Percentiles rank a stretch among this genome's conserved stretches.
phyloP scores from a whole-genome alignment of 192 early-diverging fungal genomes.

The Coemansia sp. region DNA sequence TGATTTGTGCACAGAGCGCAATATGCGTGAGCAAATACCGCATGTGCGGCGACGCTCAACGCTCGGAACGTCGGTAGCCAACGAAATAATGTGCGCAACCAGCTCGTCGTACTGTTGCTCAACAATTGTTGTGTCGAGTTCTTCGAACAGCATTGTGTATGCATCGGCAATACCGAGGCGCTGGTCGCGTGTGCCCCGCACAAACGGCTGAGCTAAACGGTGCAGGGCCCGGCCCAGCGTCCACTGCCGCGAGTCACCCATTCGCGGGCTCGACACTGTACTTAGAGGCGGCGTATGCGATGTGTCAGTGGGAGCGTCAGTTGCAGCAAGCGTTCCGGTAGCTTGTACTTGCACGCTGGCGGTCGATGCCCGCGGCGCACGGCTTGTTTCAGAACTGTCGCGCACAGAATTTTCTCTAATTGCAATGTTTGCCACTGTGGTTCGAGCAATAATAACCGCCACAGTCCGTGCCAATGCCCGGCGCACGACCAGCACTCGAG shows the following conservation, averaged over 20 bases:
- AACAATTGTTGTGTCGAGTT: constrained; percentile 68
- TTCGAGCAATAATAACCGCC: constrained; percentile 15
- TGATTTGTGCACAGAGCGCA: constrained; percentile 48
- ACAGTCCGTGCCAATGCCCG: constrained; percentile 24
- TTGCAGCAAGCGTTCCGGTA: neutral
- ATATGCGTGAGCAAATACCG: constrained; percentile 68
- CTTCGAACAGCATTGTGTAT: constrained; percentile 70
- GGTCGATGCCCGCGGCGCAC: neutral
- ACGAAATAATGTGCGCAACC: constrained; percentile 66
- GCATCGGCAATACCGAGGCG: constrained; percentile 77
- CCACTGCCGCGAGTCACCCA: neutral
- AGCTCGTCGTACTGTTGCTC: constrained; percentile 75
- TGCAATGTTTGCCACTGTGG: constrained; percentile 9
- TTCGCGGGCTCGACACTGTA: neutral
- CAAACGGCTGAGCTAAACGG: constrained; percentile 64
- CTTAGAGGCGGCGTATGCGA: neutral
- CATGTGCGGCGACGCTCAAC: constrained; percentile 54
- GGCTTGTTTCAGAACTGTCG: constrained; percentile 11
- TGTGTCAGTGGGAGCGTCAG: neutral
- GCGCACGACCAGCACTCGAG: constrained; percentile 30
- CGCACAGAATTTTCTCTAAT: constrained; percentile 3
- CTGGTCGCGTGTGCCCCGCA: constrained; percentile 65
- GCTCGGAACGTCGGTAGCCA: constrained; percentile 59
- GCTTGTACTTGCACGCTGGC: neutral
- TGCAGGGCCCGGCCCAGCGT: constrained; percentile 67